Conservation (phyloP, 2,329 filamentous ascomycete genomes). For the Ceratocystiopsis sp. region DNA sequence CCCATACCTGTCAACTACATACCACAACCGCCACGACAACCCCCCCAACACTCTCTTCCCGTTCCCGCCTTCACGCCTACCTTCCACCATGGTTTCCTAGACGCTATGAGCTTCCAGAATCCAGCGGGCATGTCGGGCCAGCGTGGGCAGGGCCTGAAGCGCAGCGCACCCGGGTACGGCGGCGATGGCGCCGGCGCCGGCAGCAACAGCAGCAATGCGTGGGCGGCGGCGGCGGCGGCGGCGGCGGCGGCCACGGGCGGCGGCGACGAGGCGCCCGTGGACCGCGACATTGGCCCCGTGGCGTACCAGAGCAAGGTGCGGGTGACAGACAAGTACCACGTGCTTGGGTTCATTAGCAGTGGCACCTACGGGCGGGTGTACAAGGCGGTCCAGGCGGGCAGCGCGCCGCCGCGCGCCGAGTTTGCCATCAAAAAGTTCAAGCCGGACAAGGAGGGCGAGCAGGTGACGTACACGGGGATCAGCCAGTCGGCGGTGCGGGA, state of each 20-base stretch:
- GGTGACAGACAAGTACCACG: slow-evolving; percentile 84
- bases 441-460: slow-evolving; percentile 93
- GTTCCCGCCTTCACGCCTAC: too few relatives aligned
- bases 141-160: slow-evolving; percentile 33
- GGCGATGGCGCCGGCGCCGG: slow-evolving; percentile 30
- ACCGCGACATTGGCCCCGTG: slow-evolving; percentile 28
- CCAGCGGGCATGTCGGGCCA: slow-evolving; percentile 15
- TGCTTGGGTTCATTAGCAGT: slow-evolving; percentile 95
- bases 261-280: slow-evolving; percentile 30
- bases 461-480: slow-evolving; percentile 87
- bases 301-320: slow-evolving; percentile 63
- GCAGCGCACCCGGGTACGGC: slow-evolving; percentile 40
- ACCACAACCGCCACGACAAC: too few relatives aligned
- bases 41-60: too few relatives aligned
- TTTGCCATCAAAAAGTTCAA: slow-evolving; percentile 99
- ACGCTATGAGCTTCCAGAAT: too few relatives aligned
- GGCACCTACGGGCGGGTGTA: slow-evolving; percentile 97
- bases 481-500: slow-evolving; percentile 94
- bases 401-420: slow-evolving; percentile 47
- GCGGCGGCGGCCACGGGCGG: too few relatives aligned
- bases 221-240: too few relatives aligned
- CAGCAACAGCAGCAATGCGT: slow-evolving; percentile 25
- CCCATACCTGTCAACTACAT: too few relatives aligned
- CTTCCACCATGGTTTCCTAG: too few relatives aligned
- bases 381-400: slow-evolving; percentile 59